These are phyloP conservation scores for Rhinocladiella similis DNA, from an alignment of 2,329 filamentous ascomycete species.

Conservation along the genomic window DNA sequence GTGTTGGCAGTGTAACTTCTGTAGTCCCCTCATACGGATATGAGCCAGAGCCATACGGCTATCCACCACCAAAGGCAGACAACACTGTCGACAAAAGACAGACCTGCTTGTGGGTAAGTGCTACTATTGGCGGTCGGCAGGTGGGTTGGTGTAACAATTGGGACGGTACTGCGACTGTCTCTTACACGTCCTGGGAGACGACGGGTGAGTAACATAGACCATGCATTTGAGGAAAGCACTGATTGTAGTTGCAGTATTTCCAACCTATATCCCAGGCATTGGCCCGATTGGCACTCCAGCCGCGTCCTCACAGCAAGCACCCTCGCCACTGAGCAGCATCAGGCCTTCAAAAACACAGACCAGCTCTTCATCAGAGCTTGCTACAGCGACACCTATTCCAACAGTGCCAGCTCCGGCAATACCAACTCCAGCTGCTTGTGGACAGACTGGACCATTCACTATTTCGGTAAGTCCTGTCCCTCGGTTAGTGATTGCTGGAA, in stretches of 20 bases:
- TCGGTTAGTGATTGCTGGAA: not conserved
- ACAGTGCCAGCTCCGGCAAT: not conserved
- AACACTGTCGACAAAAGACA: constrained; percentile 24
- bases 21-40: constrained; percentile 3
- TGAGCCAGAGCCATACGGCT: constrained; percentile 1
- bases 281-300: constrained; percentile 7
- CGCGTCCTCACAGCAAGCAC: not conserved
- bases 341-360: too few relatives aligned
- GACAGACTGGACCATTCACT: constrained; percentile 22
- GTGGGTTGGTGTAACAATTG: constrained; percentile 30
- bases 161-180: constrained; percentile 22
- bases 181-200: constrained; percentile 26
- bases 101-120: constrained; percentile 29
- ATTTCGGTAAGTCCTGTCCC: constrained; percentile 17
- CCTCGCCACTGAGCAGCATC: constrained; percentile 3
- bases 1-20: constrained; percentile 4
- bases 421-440: constrained; percentile 19
- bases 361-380: too few relatives aligned
- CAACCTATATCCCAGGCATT: constrained; percentile 16
- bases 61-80: not conserved
- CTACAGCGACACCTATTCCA: too few relatives aligned
- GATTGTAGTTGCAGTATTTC: constrained; percentile 4
- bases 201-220: constrained; percentile 17
- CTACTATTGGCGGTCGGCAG: constrained; percentile 22
- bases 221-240: not conserved